Evolutionary conservation across 139 green algal genomes (phyloP).

Genomic region (Chlorella vulgaris): DNA sequence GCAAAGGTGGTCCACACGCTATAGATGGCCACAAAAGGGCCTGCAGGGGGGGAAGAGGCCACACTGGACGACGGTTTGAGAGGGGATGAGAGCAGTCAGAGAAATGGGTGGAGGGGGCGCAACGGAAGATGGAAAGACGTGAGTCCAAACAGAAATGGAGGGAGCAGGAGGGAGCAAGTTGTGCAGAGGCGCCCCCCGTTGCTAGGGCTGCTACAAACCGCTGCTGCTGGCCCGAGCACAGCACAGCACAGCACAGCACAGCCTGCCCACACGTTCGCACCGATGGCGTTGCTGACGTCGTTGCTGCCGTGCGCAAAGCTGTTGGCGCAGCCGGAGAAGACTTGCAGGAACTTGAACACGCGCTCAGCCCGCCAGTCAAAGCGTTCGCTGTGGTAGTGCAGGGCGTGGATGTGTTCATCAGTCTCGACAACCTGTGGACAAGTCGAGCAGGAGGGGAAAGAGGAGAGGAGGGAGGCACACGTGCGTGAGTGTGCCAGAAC

Average conservation of each 20-base stretch:
- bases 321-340: slow-evolving; percentile 84
- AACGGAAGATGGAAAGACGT: too few species aligned
- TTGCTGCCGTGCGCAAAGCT: slow-evolving; percentile 89
- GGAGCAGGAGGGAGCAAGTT: too few species aligned
- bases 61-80: not conserved
- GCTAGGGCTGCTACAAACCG: too few species aligned
- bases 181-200: too few species aligned
- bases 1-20: slow-evolving; percentile 33
- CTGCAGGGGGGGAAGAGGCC: not conserved
- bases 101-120: too few species aligned
- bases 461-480: not conserved
- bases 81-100: too few species aligned
- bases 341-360: slow-evolving; percentile 72
- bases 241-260: too few species aligned
- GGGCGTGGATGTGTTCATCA: not conserved
- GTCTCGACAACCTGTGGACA: slow-evolving; percentile 15
- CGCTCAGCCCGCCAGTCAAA: slow-evolving; percentile 24
- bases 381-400: slow-evolving; percentile 28
- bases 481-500: not conserved
- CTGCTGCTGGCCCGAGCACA: too few species aligned
- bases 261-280: too few species aligned
- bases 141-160: too few species aligned
- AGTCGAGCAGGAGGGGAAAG: not conserved
- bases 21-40: slow-evolving; percentile 74
- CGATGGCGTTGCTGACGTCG: slow-evolving; percentile 84